Percentiles rank a stretch among this genome's conserved stretches.
Evolutionary conservation across 805 yeast species (phyloP).

Genomic region (Pichia thaimueangensis): DNA sequence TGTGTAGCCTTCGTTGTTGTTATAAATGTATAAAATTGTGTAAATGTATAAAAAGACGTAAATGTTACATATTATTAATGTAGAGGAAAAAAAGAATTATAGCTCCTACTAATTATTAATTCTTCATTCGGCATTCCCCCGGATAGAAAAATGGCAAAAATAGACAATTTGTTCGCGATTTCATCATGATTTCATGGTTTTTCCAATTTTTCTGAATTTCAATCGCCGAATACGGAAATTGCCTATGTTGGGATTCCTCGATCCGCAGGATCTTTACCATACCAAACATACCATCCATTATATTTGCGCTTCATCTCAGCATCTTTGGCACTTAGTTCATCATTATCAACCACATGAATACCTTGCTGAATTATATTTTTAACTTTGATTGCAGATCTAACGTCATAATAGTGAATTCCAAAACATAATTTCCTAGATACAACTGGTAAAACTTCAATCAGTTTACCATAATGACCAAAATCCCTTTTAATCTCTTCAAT

Average conservation of each 20-base stretch:
- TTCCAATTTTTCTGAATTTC: no score
- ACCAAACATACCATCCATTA: conserved; percentile 57
- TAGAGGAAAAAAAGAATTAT: no score
- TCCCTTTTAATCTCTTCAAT: conserved; percentile 40
- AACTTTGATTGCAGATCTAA: conserved; percentile 53
- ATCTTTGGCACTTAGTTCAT: background rate
- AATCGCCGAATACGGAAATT: background rate
- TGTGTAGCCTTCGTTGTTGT: no score
- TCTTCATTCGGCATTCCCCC: no score
- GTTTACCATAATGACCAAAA: conserved; percentile 50
- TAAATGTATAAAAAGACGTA: no score
- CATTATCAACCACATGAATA: background rate
- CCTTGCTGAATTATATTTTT: conserved; percentile 37
- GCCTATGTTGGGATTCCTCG: conserved; percentile 35
- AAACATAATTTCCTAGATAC: conserved; percentile 59
- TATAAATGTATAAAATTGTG: no score
- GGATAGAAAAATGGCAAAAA: no score
- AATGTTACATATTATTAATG: no score
- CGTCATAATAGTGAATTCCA: conserved; percentile 52
- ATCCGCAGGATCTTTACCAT: conserved; percentile 62
- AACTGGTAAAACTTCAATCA: conserved; percentile 60
- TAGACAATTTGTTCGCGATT: no score
- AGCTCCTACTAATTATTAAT: no score
- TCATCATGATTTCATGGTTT: no score
- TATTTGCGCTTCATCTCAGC: conserved; percentile 32